Evolutionary conservation across 768 basidiomycete genomes (phyloP).

Genomic region (Amanita rubescens): DNA sequence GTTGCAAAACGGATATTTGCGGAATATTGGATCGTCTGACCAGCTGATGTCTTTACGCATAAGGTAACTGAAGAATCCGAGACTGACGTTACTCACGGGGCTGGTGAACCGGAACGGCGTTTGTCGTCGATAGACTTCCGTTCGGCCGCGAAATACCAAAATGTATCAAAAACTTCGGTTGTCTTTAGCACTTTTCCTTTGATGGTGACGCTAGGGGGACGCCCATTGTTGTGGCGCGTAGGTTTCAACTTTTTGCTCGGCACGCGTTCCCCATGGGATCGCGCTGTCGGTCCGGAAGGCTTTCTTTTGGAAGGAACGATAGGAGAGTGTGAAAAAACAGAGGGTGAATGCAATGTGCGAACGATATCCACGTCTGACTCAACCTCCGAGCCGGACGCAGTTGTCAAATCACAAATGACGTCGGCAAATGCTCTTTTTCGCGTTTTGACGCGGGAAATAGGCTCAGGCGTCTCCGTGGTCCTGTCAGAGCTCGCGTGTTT

Average conservation of each 20-base stretch:
- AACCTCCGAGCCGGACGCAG: not conserved
- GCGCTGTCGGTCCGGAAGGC: not conserved
- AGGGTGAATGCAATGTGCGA: not conserved
- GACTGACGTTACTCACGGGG: slow-evolving; percentile 37
- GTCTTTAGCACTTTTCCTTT: slow-evolving; percentile 32
- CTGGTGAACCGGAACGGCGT: slow-evolving; percentile 38
- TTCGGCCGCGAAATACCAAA: slow-evolving; percentile 53
- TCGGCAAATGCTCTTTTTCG: not conserved
- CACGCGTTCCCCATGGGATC: not conserved
- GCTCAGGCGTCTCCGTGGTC: slow-evolving; percentile 4
- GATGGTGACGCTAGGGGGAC: slow-evolving; percentile 23
- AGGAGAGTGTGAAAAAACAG: not conserved
- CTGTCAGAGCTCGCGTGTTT: not conserved
- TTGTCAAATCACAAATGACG: slow-evolving; percentile 1
- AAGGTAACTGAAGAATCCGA: not conserved
- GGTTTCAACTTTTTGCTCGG: not conserved
- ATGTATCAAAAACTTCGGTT: slow-evolving; percentile 51
- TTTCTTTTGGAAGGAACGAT: slow-evolving; percentile 3
- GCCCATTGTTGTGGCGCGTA: not conserved
- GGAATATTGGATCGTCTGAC: slow-evolving; percentile 59
- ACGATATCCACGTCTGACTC: slow-evolving; percentile 1
- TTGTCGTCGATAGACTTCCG: slow-evolving; percentile 50
- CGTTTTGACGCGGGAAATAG: not conserved
- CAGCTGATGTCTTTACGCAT: slow-evolving; percentile 34
- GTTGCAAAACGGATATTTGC: slow-evolving; percentile 58